Evolutionary conservation across 768 basidiomycete species (phyloP).

Genomic region (Termitomyces sp.): DNA sequence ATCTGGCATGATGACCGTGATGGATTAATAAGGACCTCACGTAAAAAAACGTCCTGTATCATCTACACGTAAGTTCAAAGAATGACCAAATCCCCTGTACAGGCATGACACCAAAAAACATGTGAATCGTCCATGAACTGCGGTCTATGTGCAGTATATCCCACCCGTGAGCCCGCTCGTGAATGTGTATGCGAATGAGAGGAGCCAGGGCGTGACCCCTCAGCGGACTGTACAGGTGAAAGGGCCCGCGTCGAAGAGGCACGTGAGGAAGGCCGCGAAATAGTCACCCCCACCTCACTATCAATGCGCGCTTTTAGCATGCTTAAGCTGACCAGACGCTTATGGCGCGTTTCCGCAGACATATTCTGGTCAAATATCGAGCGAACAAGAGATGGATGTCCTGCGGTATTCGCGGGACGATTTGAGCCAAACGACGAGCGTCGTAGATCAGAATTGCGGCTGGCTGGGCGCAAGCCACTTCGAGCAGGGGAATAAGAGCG

Average conservation of each 20-base stretch:
- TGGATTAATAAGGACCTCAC: neutral
- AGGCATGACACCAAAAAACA: slow-evolving; percentile 86
- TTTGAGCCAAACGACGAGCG: slow-evolving; percentile 35
- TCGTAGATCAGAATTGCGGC: slow-evolving; percentile 31
- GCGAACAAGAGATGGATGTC: slow-evolving; percentile 38
- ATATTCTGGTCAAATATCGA: slow-evolving; percentile 66
- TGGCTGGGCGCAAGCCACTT: slow-evolving; percentile 40
- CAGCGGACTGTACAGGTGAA: slow-evolving; percentile 45
- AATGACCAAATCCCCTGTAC: slow-evolving; percentile 77
- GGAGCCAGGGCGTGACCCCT: slow-evolving; percentile 19
- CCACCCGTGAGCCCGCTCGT: slow-evolving; percentile 9
- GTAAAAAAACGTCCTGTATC: neutral
- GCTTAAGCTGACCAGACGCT: slow-evolving; percentile 76
- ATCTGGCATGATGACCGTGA: neutral
- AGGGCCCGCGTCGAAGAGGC: slow-evolving; percentile 31
- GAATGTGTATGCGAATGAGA: slow-evolving; percentile 20
- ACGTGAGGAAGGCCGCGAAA: slow-evolving; percentile 39
- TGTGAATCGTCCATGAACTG: slow-evolving; percentile 87
- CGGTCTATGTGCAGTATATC: slow-evolving; percentile 35
- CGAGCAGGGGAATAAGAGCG: slow-evolving; percentile 43
- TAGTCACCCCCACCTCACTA: slow-evolving; percentile 54
- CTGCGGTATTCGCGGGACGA: slow-evolving; percentile 27
- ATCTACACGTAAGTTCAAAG: slow-evolving; percentile 37
- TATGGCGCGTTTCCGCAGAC: slow-evolving; percentile 72
- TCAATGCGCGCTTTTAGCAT: slow-evolving; percentile 92